Base-by-base conservation (phyloP, 1,284 basidiomycete species). In the Ganoderma resinaceum region DNA sequence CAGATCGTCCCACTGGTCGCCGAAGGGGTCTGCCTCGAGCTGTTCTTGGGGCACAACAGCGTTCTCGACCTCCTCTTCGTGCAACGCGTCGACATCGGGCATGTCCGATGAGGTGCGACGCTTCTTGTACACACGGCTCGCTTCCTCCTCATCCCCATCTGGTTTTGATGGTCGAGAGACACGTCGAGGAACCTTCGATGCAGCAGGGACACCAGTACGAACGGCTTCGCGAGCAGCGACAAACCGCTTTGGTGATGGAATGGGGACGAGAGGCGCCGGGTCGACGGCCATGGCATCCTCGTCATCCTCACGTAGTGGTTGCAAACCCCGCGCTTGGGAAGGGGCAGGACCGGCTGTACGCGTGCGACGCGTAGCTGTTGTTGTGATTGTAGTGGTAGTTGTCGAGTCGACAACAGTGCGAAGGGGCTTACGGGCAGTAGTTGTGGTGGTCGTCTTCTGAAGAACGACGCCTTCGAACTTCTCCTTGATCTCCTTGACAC, bases 1-100 rank as follows among this genome's bases (percentile, higher is more conserved):
- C 23, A 99, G 86, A 78, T 99, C 96, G 40, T 93, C 92, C 96
- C 92, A 93, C 29, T 84, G 78, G n/a, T 85, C 82, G 26, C 84
- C 83, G 58, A 90, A 81, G 3, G 89, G 88, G 70, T 92, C 89
- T 0, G 86, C 89, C 75, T 91, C 79, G 9, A 74, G 75, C 23
- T 79, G 77, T 46, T 74, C 74, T 35, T 72, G 70, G 29, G 70
- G 63, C 46, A 71, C 68, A 12, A 77, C 75, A 9, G 74, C 77
- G n/a, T 83, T 80, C 65, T 83, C 80, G 18, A 78, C 75, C 58
- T 79, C 78, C 18, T 75, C 76, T 43, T 80, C 78, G 3, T 77
- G 77, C 16, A 78, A 73, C 18, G 79, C 77, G 29, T 81, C 83
- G n/a, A 88, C 88, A 58, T 90, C 88, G 0, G 88, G 89, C 6